Percentiles rank a stretch among this genome's conserved stretches.
Conservation (phyloP, 208 protist species). For the Acanthamoeba comandoni region DNA sequence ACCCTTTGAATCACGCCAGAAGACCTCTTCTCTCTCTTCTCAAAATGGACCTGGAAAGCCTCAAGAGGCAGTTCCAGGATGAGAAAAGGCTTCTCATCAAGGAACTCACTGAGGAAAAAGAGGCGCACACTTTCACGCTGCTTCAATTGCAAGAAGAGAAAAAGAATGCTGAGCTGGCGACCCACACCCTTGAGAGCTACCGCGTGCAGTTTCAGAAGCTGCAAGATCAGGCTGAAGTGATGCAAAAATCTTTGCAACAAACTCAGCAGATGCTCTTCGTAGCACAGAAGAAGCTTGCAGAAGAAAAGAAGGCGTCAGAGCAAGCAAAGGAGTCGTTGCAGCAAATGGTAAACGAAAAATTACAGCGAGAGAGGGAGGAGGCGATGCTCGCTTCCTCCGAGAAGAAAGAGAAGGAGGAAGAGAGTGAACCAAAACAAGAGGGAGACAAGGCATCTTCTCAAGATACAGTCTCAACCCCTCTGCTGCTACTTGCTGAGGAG, state of each 20-base stretch:
- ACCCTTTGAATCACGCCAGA: not conserved
- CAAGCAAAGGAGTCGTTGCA: no score
- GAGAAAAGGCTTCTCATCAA: slow-evolving; percentile 43
- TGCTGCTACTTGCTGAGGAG: no score
- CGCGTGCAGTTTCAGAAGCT: slow-evolving; percentile 6
- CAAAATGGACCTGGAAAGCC: not conserved
- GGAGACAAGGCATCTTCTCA: no score
- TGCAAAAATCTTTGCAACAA: slow-evolving; percentile 1
- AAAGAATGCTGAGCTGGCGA: not conserved
- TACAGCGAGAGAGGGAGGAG: no score
- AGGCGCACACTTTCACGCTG: slow-evolving; percentile 22
- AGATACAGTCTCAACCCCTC: no score
- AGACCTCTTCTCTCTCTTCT: not conserved
- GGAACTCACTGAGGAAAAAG: slow-evolving; percentile 52
- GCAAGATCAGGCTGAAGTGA: slow-evolving; percentile 4
- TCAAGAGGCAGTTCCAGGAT: slow-evolving; percentile 3
- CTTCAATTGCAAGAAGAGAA: slow-evolving; percentile 16
- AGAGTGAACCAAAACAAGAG: no score
- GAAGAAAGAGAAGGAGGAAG: no score
- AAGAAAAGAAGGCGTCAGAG: not conserved
- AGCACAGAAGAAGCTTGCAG: slow-evolving; percentile 32
- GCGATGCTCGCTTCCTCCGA: no score
- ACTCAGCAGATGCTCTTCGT: slow-evolving; percentile 40
- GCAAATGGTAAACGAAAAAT: no score
- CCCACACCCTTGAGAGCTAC: not conserved